Evolutionary conservation across 805 yeast species (phyloP).

Genomic region (Metschnikowia lochheadii): DNA sequence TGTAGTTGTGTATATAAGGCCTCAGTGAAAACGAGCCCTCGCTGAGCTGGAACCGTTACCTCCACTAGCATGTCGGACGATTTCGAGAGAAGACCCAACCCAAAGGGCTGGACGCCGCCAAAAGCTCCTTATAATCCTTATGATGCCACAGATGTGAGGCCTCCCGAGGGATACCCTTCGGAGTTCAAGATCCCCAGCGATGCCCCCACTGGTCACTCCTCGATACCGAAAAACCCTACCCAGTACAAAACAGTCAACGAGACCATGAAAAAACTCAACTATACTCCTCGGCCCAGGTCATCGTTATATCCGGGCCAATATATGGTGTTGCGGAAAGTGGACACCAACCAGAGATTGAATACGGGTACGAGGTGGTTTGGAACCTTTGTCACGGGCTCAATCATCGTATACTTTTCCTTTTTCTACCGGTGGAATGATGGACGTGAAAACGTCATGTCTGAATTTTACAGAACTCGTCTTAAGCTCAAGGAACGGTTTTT

Average conservation of each 20-base stretch:
- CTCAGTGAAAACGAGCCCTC: background rate
- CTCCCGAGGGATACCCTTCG: constrained; percentile 82
- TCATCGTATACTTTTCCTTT: constrained; percentile 59
- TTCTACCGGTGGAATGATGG: constrained; percentile 85
- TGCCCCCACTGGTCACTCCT: constrained; percentile 49
- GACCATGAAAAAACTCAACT: constrained; percentile 69
- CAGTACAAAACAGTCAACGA: constrained; percentile 66
- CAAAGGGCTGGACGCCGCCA: constrained; percentile 77
- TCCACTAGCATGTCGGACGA: constrained; percentile 19
- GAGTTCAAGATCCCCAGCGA: constrained; percentile 68
- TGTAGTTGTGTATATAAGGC: background rate
- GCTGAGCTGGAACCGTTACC: background rate
- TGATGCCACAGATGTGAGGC: constrained; percentile 71
- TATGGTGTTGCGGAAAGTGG: constrained; percentile 61
- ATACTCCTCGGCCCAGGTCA: constrained; percentile 73
- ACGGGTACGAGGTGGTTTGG: constrained; percentile 60
- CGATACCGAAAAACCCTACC: constrained; percentile 61
- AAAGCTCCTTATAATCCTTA: constrained; percentile 83
- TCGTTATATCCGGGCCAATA: constrained; percentile 75
- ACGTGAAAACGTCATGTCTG: constrained; percentile 67
- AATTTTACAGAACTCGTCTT: constrained; percentile 60
- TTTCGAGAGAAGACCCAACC: constrained; percentile 63
- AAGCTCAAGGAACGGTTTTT: constrained; percentile 48
- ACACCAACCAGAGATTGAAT: constrained; percentile 49
- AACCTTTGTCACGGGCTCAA: constrained; percentile 43